Percentiles rank a stretch among this genome's conserved stretches.
Conservation (phyloP, 371 early-diverging fungal species). For the Fennellomyces sp. region DNA sequence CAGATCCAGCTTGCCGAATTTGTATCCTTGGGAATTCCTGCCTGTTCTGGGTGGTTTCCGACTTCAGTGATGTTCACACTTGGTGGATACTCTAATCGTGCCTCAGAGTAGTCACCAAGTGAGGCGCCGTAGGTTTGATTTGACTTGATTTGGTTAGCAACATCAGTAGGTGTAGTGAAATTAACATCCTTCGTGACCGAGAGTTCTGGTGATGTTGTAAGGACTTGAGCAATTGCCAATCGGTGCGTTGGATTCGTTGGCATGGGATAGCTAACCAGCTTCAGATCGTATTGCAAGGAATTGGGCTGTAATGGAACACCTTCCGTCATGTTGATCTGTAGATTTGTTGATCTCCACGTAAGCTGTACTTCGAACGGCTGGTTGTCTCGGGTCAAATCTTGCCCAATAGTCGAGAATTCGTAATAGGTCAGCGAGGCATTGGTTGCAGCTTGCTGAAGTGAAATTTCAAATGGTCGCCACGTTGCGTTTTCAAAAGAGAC, state of each 20-base stretch:
- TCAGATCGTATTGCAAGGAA: constrained; percentile 42
- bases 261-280: constrained; percentile 28
- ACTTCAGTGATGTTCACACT: constrained; percentile 30
- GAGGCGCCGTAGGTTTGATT: constrained; percentile 47
- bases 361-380: constrained; percentile 25
- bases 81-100: constrained; percentile 44
- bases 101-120: constrained; percentile 43
- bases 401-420: constrained; percentile 29
- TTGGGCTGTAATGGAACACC: constrained; percentile 42
- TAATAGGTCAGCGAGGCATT: constrained; percentile 31
- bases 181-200: constrained; percentile 34
- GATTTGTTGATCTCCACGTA: constrained; percentile 35
- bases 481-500: constrained; percentile 27
- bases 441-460: too few species aligned
- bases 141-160: constrained; percentile 42
- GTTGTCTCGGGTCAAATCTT: constrained; percentile 29
- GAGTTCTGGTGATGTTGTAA: constrained; percentile 20
- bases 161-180: constrained; percentile 35
- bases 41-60: background rate
- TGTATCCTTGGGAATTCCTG: constrained; percentile 1
- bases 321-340: constrained; percentile 47
- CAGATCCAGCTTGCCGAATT: constrained; percentile 29
- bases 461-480: constrained; percentile 45
- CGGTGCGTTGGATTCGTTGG: constrained; percentile 14
- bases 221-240: constrained; percentile 30